Base-by-base conservation (phyloP, 129 eudicot species). In the Arctium lappa region DNA sequence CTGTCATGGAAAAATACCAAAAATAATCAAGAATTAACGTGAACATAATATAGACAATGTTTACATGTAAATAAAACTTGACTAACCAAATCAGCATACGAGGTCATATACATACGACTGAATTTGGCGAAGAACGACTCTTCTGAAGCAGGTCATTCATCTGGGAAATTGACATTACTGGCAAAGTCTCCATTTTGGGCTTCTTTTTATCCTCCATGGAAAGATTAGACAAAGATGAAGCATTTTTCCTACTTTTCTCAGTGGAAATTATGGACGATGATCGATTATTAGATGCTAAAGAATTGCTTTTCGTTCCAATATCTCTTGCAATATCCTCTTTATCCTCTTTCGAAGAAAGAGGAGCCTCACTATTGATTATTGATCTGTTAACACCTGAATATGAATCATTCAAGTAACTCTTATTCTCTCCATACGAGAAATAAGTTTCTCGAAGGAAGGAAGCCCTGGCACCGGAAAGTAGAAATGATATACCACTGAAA, bases 71-170 rank as follows among this genome's bases (percentile, higher is more conserved):
- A 77, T 16, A 40, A 11, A 72, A 86, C 13, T 39, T 44, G 81
- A 77, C 85, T 83, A 71, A 77, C 72, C 73, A 75, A 83, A 69
- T 62, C 27, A 71, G 72, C 29, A 62, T 80, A 50, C 27, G 78
- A 78, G 62, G 68, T 83, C 79, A 73, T 79, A 69, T 50, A 88
- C 87, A 80, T 90, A 87, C 97, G 77, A 75, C 85, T 82, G 87
- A 86, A 68, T 78, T 81, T 39, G 73, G 82, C 8, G 85, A 78
- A 39, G 70, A 65, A 38, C 10, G 86, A 82, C 87, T 86, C 75
- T 65, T 77, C 62, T 74, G 79, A 88, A 92, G 89, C 63, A 86
- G 8, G 22, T 89, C 88, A 73, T 79, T 84, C 97, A 90, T 92
- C 87, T 87, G 73, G 4, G 91, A 86, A 74, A 92, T 84, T 33